These are phyloP conservation scores for Fusarium liriodendri DNA, from an alignment of 2,329 filamentous ascomycete genomes.

Conservation along the genomic window DNA sequence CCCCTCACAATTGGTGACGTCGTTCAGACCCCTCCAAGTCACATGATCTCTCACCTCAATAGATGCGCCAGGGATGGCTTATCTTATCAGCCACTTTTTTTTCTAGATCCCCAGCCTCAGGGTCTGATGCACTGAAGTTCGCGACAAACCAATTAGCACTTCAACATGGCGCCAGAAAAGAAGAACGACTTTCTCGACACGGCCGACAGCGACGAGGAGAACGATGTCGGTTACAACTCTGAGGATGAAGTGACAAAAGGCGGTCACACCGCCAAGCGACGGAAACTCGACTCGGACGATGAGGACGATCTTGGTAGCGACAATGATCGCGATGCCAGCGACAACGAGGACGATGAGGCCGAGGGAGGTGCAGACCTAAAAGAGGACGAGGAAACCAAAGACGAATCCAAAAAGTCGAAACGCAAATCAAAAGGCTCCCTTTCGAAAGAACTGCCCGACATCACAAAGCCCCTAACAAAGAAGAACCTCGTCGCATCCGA, in stretches of 20 bases:
- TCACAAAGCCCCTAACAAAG: conserved; percentile 68
- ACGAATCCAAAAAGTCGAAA: conserved; percentile 36
- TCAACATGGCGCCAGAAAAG: conserved; percentile 73
- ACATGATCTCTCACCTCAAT: conserved; percentile 27
- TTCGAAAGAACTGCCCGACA: conserved; percentile 55
- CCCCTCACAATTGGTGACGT: conserved; percentile 25
- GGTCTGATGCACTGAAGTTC: conserved; percentile 1
- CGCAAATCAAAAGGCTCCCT: conserved; percentile 44
- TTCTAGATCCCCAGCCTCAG: conserved; percentile 26
- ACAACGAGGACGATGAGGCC: conserved; percentile 49
- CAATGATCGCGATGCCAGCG: conserved; percentile 49
- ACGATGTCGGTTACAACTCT: conserved; percentile 71
- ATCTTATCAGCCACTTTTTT: conserved; percentile 44
- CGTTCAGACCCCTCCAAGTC: conserved; percentile 29
- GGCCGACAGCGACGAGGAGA: conserved; percentile 68
- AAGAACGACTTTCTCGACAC: conserved; percentile 78
- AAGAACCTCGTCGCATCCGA: conserved; percentile 76
- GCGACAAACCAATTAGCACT: conserved; percentile 11
- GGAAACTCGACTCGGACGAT: conserved; percentile 63
- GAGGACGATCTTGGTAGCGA: conserved; percentile 53
- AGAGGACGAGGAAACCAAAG: conserved; percentile 25
- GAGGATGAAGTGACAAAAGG: conserved; percentile 77
- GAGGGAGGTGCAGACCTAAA: conserved; percentile 40
- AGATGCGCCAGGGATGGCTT: conserved; percentile 13
- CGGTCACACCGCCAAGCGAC: conserved; percentile 70